Percentiles rank a stretch among this genome's conserved stretches.
Conservation (phyloP, 179 eudicot genomes). For the Patellifolia procumbens region DNA sequence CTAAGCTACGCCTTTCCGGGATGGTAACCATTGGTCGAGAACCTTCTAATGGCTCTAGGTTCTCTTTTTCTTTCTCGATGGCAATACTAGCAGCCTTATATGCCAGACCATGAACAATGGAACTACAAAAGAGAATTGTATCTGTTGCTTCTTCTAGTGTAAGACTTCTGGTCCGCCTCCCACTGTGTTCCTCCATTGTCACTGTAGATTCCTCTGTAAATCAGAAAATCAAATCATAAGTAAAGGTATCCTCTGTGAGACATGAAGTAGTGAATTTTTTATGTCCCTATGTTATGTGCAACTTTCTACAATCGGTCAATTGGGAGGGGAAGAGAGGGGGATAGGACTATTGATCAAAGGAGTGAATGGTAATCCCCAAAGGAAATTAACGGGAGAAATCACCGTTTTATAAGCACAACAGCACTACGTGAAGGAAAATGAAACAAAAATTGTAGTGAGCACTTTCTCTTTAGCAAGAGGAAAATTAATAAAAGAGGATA, state of each 20-base stretch:
- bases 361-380: too few species aligned
- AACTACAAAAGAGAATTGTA: conserved; percentile 81
- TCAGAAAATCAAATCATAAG: not conserved
- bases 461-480: not conserved
- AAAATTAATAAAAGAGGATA: not conserved
- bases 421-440: too few species aligned
- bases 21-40: conserved; percentile 56
- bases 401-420: too few species aligned
- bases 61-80: conserved; percentile 74
- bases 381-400: too few species aligned
- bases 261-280: not conserved
- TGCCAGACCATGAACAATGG: conserved; percentile 73
- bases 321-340: too few species aligned
- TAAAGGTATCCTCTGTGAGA: not conserved
- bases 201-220: conserved; percentile 73
- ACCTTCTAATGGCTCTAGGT: conserved; percentile 46
- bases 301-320: too few species aligned
- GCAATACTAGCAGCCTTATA: conserved; percentile 82
- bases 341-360: too few species aligned
- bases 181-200: conserved; percentile 46
- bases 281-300: too few species aligned
- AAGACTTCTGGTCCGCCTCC: conserved; percentile 55
- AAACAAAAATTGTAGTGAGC: too few species aligned
- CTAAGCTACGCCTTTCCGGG: conserved; percentile 47
- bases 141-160: conserved; percentile 95